Conservation (phyloP, 441 rosid species). For the Erodium texanum region DNA sequence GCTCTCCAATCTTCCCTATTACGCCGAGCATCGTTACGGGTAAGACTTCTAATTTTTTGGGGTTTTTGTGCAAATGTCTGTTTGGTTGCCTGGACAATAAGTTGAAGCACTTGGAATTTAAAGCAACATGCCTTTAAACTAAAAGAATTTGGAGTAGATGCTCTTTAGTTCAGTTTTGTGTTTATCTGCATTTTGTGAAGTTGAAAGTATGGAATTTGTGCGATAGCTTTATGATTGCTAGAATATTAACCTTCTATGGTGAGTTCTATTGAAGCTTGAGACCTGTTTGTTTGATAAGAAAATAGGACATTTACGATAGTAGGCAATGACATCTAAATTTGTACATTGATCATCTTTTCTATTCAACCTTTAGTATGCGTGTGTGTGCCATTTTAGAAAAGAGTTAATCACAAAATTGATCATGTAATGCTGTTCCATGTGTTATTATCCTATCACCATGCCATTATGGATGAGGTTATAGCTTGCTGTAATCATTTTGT, state of each 20-base stretch:
- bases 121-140: neutral
- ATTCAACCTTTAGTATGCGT: neutral
- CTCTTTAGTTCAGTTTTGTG: neutral
- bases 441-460: no score
- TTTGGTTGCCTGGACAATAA: conserved; percentile 5
- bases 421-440: neutral
- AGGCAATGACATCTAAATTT: neutral
- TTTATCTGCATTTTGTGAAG: neutral
- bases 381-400: neutral
- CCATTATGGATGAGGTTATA: no score
- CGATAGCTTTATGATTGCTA: neutral
- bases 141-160: neutral
- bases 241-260: neutral
- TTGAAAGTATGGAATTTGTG: neutral
- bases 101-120: conserved; percentile 6
- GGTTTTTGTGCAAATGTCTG: neutral
- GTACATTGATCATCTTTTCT: neutral
- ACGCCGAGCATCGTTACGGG: conserved; percentile 71
- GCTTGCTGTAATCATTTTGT: no score
- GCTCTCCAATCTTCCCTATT: conserved; percentile 84
- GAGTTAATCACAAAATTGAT: neutral
- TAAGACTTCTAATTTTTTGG: conserved; percentile 15
- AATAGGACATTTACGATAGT: neutral
- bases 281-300: neutral
- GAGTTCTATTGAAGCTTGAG: neutral